Percentiles rank a stretch among this genome's conserved stretches.
phyloP scores from a whole-genome alignment of 2,329 filamentous ascomycete species.

The Neopestalotiopsis sp. region DNA sequence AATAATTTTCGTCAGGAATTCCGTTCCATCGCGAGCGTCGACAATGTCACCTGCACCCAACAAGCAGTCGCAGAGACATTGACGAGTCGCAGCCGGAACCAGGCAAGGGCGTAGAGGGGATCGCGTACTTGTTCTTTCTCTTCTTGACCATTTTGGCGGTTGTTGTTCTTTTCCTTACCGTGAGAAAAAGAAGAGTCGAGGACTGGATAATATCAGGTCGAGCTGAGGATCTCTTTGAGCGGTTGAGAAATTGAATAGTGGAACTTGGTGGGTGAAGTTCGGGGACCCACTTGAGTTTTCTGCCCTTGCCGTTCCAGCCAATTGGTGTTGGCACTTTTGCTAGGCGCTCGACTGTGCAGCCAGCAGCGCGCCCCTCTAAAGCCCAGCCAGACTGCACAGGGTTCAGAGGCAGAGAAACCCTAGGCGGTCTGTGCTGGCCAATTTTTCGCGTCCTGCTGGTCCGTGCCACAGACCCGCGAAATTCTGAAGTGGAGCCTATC shows the following conservation, averaged over 20 bases:
- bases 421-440: slow-evolving; percentile 14
- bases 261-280: slow-evolving; percentile 12
- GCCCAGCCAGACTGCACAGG: not conserved
- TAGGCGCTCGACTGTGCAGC: no score
- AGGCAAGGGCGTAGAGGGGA: slow-evolving; percentile 14
- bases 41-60: slow-evolving; percentile 15
- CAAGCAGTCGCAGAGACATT: not conserved
- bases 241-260: slow-evolving; percentile 7
- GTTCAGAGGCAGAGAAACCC: slow-evolving; percentile 8
- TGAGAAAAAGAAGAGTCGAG: slow-evolving; percentile 9
- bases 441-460: slow-evolving; percentile 7
- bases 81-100: not conserved
- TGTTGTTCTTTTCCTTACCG: slow-evolving; percentile 40
- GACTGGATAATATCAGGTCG: slow-evolving; percentile 2
- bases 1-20: not conserved
- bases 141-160: slow-evolving; percentile 73
- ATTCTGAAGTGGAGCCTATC: slow-evolving; percentile 6
- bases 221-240: slow-evolving; percentile 9
- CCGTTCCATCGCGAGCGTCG: slow-evolving; percentile 9
- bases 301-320: slow-evolving; percentile 3
- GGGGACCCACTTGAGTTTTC: not conserved
- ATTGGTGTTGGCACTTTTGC: not conserved
- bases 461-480: slow-evolving; percentile 13
- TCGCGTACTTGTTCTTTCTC: slow-evolving; percentile 70
- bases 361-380: not conserved